A percentile compares a stretch with the other conserved stretches of the same genome.
These are phyloP conservation scores for Cavenderia fasciculata DNA, from an alignment of 78 protist genomes.

Conservation along the genomic window DNA sequence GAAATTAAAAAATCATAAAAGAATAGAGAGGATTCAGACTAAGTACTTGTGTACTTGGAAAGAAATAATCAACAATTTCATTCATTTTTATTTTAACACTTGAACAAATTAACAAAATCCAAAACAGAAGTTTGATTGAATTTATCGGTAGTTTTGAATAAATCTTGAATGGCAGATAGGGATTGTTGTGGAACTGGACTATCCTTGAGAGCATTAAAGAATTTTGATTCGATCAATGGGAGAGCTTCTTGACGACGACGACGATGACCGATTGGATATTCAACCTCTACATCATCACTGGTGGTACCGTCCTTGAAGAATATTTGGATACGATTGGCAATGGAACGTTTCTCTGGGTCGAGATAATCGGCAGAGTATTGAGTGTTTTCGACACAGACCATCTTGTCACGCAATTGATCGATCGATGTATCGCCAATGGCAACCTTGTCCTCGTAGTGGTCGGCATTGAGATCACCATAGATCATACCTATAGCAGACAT, in stretches of 20 bases:
- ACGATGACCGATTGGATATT: constrained; percentile 85
- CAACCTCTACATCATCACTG: constrained; percentile 15
- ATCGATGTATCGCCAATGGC: constrained; percentile 47
- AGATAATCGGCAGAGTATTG: constrained; percentile 65
- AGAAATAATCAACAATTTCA: no score
- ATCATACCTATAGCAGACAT: constrained; percentile 76
- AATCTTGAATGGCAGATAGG: background rate
- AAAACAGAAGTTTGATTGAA: constrained; percentile 3
- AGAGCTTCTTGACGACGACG: constrained; percentile 74
- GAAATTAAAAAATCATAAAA: no score
- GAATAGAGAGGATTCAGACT: background rate
- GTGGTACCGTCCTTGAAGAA: constrained; percentile 65
- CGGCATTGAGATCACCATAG: constrained; percentile 55
- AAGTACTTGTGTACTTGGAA: background rate
- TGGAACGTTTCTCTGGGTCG: constrained; percentile 75
- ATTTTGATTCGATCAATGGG: constrained; percentile 65
- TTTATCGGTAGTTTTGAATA: background rate
- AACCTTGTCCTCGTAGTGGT: constrained; percentile 62
- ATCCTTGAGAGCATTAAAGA: constrained; percentile 8
- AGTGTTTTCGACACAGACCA: constrained; percentile 38
- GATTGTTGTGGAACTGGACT: background rate
- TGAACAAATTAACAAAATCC: constrained; percentile 27
- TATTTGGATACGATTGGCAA: constrained; percentile 50
- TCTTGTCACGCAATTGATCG: constrained; percentile 78
- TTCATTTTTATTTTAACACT: background rate